phyloP scores from a whole-genome alignment of 2,329 filamentous ascomycete genomes.

The Penicillium freii region DNA sequence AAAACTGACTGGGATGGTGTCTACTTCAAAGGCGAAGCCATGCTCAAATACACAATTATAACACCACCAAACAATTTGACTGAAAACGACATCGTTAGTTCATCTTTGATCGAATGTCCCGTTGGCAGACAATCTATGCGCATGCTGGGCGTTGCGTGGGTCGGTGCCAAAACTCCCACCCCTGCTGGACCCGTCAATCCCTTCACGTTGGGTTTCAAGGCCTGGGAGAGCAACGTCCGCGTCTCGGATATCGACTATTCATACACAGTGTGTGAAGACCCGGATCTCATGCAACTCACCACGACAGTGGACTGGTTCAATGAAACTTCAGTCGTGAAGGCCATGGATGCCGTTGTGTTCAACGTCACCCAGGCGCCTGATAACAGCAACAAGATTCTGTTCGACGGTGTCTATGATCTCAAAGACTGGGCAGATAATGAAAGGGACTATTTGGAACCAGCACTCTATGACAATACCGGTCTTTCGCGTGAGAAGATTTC shows the following conservation, averaged over 20 bases:
- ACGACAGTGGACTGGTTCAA: constrained; percentile 6
- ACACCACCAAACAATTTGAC: background rate
- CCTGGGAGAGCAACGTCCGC: constrained; percentile 7
- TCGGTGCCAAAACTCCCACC: constrained; percentile 2
- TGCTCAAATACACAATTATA: constrained; percentile 4
- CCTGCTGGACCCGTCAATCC: constrained; percentile 3
- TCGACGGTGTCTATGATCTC: constrained; percentile 10
- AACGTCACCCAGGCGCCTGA: constrained; percentile 1
- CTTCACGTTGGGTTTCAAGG: constrained; percentile 8
- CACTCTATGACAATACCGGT: background rate
- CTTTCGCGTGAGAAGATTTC: background rate
- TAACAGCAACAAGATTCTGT: constrained; percentile 3
- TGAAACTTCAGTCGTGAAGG: background rate
- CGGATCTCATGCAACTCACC: constrained; percentile 4
- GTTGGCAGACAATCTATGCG: constrained; percentile 1
- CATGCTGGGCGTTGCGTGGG: constrained; percentile 9
- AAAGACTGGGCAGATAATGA: constrained; percentile 4
- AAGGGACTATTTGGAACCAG: background rate
- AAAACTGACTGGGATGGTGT: constrained; percentile 9
- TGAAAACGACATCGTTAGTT: background rate
- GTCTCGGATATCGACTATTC: constrained; percentile 10
- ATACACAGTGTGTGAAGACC: constrained; percentile 4
- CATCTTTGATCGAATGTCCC: constrained; percentile 1
- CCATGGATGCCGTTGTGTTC: constrained; percentile 11
- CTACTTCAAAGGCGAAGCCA: constrained; percentile 8